Conservation (phyloP, 1,284 basidiomycete genomes). For the Clitocybe nebularis region DNA sequence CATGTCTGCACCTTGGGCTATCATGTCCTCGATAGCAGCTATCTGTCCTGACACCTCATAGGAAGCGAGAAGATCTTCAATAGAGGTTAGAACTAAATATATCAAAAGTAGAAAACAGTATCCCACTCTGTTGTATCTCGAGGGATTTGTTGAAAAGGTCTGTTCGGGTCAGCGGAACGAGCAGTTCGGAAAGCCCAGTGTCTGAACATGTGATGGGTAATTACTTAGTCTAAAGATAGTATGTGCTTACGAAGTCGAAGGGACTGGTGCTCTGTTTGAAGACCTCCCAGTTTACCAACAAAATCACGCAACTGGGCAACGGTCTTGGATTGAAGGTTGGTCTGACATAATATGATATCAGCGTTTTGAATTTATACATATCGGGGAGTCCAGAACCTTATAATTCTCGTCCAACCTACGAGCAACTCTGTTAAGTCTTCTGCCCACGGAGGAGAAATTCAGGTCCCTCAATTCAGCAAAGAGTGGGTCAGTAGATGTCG, state of each 20-base stretch:
- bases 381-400: too few species aligned
- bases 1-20: slow-evolving; percentile 81
- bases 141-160: slow-evolving; percentile 89
- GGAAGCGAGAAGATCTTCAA: slow-evolving; percentile 83
- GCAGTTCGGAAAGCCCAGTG: slow-evolving; percentile 89
- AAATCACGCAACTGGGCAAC: slow-evolving; percentile 92
- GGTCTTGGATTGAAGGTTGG: slow-evolving; percentile 75
- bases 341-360: too few species aligned
- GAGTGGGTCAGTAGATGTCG: slow-evolving; percentile 76
- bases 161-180: slow-evolving; percentile 82
- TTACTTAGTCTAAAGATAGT: background rate
- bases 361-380: too few species aligned
- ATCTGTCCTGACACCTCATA: slow-evolving; percentile 80
- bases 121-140: slow-evolving; percentile 92
- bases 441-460: slow-evolving; percentile 93
- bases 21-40: slow-evolving; percentile 79
- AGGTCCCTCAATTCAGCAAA: slow-evolving; percentile 84
- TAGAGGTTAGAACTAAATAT: slow-evolving; percentile 10
- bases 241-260: slow-evolving; percentile 71
- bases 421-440: slow-evolving; percentile 78
- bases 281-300: slow-evolving; percentile 88
- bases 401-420: slow-evolving; percentile 89
- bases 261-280: slow-evolving; percentile 90
- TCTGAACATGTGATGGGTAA: slow-evolving; percentile 45
- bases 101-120: background rate